Evolutionary conservation across 345 rosid species (phyloP), one percentile per base, ranked within the genome.

Genomic region (Hibiscus syriacus): DNA sequence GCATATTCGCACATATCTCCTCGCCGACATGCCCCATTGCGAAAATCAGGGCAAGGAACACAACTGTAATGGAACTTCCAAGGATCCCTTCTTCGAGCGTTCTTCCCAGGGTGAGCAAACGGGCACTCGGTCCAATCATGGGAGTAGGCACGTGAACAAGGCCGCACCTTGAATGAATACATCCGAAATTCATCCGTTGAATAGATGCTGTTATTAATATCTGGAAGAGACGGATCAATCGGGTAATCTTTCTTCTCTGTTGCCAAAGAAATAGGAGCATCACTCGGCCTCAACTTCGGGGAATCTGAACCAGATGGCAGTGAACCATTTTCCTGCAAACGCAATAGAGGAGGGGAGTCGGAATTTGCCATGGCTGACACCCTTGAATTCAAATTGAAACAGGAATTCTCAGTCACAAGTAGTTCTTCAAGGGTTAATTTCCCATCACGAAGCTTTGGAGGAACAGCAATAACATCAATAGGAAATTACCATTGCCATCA

Each of bases 1-100:
- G 98, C 98, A 80, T 88, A 93, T 67, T 93, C 98, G 22, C 98
- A 93, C 90, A 93, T 85, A 68, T 93, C 96, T 60, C 92, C 96
- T 0, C 97, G 85, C 55, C 97, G 79, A 71, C 98, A 93, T 27
- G 94, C 86, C n/a, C 98, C 98, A 72, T 92, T 90, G 20, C 97
- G 79, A 60, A 90, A 90, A 71, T 93, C 98, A 38, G 98, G 97
- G 27, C 98, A 93, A 3, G 97, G 98, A 2, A 93, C 96, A 25
- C 98, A 93, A 65, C 98, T 90, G 70, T 93, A 93, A 48, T 93
- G 98, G 54, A 79, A 93, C 87, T 93, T 93, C 74, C 98, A 82
- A 0, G 97, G 98, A 74, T 93, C 98, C 77, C 98, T 84, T 73
- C 98, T 85, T 62, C 98, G 84, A 29, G 98, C 98, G 77, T 92